Evolutionary conservation across 768 basidiomycete genomes (phyloP), one percentile per base, ranked within the genome.

Genomic region (Fomitopsis serialis): DNA sequence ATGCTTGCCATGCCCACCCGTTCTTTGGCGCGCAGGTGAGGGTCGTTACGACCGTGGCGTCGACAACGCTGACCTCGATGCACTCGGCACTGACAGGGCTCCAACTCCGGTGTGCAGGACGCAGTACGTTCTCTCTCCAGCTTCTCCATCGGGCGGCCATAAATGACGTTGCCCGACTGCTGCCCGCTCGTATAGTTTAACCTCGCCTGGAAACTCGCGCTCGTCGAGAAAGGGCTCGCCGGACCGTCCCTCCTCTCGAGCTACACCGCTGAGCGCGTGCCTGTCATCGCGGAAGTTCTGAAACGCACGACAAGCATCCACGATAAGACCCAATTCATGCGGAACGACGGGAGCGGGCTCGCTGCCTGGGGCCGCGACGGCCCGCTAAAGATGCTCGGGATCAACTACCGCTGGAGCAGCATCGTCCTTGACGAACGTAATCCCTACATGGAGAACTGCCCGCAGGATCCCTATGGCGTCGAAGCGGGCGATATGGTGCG

Each of bases 321-420:
- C 36, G 24, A 36, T 9, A 46, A 48, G 48, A 36, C 48, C 45
- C 45, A 48, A 19, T 24, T 29, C 13, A 7, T 27, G n/a, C 22
- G 42, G 8, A 37, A 46, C 29, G 23, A 50, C 29, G 8, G 22
- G 22, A 34, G 49, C 15, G 52, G 24, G 9, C 53, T 36, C 72
- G 55, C 63, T 65, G 15, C 57, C 8, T 53, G 52, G 52, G 21
- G 22, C 24, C 29, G 52, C 19, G 52, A 45, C 12, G 59, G 48
- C 23, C 48, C 61, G 2, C 52, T 78, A 4, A 57, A 63, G 19
- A 76, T 78, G 63, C 72, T 80, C 36, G 78, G 78, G 11, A 68
- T 81, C 40, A 82, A 82, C 63, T 82, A 77, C 58, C 71, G 81
- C 15, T 72, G 74, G 64, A 81, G 80, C 59, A 56, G 73, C 0